A percentile compares a stretch with the other conserved stretches of the same genome.
Evolutionary conservation across 2,329 filamentous ascomycete species (phyloP).

Genomic region (Biscogniauxia sp.): DNA sequence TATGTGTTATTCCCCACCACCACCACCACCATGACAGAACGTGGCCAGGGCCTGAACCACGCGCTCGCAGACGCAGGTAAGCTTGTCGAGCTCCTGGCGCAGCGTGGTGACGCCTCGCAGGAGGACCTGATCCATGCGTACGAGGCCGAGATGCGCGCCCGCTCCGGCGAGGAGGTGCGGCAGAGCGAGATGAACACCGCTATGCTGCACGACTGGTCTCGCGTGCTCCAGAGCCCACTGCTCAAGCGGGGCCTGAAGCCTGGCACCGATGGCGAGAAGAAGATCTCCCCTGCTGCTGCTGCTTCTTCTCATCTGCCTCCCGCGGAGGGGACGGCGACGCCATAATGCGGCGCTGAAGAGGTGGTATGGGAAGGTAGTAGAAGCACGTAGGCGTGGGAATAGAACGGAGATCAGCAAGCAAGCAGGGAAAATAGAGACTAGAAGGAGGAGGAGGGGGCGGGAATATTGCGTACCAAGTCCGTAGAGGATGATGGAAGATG

Average conservation of each 20-base stretch:
- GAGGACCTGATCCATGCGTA: constrained; percentile 35
- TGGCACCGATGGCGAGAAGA: constrained; percentile 10
- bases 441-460: not conserved
- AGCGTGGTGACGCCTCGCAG: constrained; percentile 10
- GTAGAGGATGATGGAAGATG: too few relatives aligned
- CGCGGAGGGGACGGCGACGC: too few relatives aligned
- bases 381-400: too few relatives aligned
- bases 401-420: too few relatives aligned
- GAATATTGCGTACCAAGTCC: not conserved
- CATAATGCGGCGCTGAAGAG: too few relatives aligned
- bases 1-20: not conserved
- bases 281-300: not conserved
- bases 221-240: constrained; percentile 31
- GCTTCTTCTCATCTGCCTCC: not conserved
- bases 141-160: constrained; percentile 44
- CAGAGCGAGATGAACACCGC: constrained; percentile 41
- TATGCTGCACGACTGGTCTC: constrained; percentile 44
- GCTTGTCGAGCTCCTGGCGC: constrained; percentile 33
- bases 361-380: too few relatives aligned
- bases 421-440: too few relatives aligned
- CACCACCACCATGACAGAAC: constrained; percentile 25
- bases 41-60: constrained; percentile 49
- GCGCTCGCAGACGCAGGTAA: constrained; percentile 42
- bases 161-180: constrained; percentile 43
- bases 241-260: constrained; percentile 22